A percentile compares a stretch with the other conserved stretches of the same genome.
phyloP scores from a whole-genome alignment of 2,329 filamentous ascomycete species.

The Catunica adiposa region DNA sequence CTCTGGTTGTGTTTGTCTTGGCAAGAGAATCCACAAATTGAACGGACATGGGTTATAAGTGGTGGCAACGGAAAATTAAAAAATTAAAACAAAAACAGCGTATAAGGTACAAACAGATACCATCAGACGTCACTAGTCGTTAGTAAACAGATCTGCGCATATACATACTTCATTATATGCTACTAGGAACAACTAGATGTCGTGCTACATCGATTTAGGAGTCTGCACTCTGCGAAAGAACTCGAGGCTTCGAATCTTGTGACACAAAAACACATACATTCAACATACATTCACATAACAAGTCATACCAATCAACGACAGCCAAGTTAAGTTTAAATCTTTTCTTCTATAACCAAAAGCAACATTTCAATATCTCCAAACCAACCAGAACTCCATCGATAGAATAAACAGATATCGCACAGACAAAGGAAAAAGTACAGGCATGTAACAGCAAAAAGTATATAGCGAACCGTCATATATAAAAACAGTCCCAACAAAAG shows the following conservation, averaged over 20 bases:
- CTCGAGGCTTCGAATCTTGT: neutral
- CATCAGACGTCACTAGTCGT: too few species aligned
- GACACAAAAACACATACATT: neutral
- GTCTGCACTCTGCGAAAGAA: neutral
- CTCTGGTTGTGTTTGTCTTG: too few species aligned
- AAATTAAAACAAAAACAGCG: too few species aligned
- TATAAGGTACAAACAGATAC: too few species aligned
- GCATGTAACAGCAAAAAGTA: constrained; percentile 1
- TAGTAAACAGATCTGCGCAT: too few species aligned
- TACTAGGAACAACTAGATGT: too few species aligned
- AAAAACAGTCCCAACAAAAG: neutral
- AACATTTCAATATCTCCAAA: constrained; percentile 1
- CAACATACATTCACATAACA: neutral
- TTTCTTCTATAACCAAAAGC: constrained; percentile 3
- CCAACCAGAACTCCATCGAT: constrained; percentile 1
- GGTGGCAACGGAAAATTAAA: too few species aligned
- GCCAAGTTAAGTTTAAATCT: neutral
- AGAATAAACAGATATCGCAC: constrained; percentile 1
- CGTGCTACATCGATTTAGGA: neutral
- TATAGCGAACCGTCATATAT: neutral
- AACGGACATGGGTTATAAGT: too few species aligned
- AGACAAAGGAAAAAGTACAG: constrained; percentile 3
- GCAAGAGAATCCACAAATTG: too few species aligned
- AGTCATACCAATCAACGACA: neutral
- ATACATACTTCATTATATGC: too few species aligned